A percentile compares a stretch with the other conserved stretches of the same genome.
Evolutionary conservation across 225 moss, liverwort and hornwort species (phyloP).

Genomic region (Polytrichum commune): DNA sequence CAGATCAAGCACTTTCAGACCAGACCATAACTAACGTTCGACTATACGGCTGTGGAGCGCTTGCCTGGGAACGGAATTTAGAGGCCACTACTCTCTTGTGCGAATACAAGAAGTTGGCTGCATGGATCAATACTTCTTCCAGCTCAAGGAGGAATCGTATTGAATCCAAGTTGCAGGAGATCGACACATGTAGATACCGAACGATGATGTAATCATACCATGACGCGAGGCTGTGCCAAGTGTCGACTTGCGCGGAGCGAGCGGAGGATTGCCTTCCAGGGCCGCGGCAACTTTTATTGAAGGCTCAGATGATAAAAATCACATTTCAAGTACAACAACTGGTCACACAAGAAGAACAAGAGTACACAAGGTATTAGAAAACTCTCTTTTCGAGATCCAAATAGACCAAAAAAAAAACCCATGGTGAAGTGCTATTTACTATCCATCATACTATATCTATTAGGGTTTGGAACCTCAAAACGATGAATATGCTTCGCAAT

Average conservation of each 20-base stretch:
- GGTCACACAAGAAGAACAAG: background rate
- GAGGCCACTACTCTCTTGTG: background rate
- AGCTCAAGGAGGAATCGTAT: background rate
- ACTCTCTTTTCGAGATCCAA: background rate
- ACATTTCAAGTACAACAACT: slow-evolving; percentile 8
- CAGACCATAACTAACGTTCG: too few species aligned
- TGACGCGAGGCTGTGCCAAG: too few species aligned
- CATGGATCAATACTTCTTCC: background rate
- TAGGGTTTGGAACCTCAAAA: background rate
- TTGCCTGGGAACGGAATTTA: background rate
- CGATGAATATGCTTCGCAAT: background rate
- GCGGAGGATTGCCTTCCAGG: too few species aligned
- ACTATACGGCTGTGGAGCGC: too few species aligned
- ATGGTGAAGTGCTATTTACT: background rate
- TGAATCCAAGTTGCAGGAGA: too few species aligned
- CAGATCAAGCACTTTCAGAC: too few species aligned
- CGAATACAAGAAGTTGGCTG: too few species aligned
- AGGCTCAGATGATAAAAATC: background rate
- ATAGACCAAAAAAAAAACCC: background rate
- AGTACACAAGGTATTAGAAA: background rate
- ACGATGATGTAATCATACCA: too few species aligned
- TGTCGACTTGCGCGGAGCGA: too few species aligned
- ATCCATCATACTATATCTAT: background rate
- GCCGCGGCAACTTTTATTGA: too few species aligned
- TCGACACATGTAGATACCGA: too few species aligned